phyloP scores from a whole-genome alignment of 2,329 filamentous ascomycete species.

The Trichoderma sp. region DNA sequence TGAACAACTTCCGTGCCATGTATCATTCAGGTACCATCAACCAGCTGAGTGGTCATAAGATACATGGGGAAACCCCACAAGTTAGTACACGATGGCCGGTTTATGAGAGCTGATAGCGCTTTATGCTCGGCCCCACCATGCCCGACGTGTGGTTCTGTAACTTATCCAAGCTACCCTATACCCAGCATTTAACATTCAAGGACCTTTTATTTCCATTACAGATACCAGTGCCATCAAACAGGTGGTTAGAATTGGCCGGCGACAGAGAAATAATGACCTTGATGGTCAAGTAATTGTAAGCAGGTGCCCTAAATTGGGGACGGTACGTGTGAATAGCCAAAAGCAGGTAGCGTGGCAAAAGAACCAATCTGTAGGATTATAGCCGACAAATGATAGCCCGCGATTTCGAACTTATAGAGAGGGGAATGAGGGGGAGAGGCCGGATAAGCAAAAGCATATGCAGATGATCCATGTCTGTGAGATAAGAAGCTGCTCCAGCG shows the following conservation, averaged over 20 bases:
- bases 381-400: neutral
- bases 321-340: neutral
- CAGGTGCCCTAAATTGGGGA: neutral
- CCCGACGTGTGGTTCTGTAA: neutral
- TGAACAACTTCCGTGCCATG: neutral
- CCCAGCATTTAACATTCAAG: neutral
- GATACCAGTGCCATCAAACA: neutral
- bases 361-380: slow-evolving; percentile 3
- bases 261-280: neutral
- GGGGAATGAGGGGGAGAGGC: neutral
- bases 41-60: neutral
- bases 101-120: neutral
- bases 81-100: neutral
- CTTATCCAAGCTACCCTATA: neutral
- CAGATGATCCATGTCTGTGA: neutral
- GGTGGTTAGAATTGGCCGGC: neutral
- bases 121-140: neutral
- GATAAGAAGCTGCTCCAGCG: neutral
- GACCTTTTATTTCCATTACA: neutral
- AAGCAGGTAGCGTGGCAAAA: neutral
- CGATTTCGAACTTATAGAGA: neutral
- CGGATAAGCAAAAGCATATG: neutral
- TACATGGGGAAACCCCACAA: slow-evolving; percentile 1
- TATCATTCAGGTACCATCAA: neutral
- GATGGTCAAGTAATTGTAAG: neutral